Evolutionary conservation across 2,329 filamentous ascomycete genomes (phyloP).

Genomic region (Pseudonectria foliicola): DNA sequence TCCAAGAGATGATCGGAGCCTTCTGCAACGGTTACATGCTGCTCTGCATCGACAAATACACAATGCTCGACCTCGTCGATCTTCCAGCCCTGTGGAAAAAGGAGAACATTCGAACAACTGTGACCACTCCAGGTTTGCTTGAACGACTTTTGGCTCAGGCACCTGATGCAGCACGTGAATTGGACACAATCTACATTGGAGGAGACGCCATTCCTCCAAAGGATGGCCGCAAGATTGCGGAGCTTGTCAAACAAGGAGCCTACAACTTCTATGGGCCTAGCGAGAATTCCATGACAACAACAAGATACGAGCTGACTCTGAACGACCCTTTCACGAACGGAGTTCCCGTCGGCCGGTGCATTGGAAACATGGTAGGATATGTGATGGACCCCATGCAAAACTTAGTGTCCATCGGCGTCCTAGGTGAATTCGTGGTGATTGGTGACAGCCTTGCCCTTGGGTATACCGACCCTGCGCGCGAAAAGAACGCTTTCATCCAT

Average conservation of each 20-base stretch:
- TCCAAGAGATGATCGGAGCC: conserved; percentile 3
- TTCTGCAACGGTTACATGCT: conserved; percentile 4
- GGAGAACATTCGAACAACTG: conserved; percentile 29
- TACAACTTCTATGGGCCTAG: conserved; percentile 14
- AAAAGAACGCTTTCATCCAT: conserved; percentile 6
- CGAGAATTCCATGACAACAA: conserved; percentile 12
- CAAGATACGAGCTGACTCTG: conserved; percentile 6
- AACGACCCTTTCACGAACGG: conserved; percentile 6
- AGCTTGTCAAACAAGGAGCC: conserved; percentile 1
- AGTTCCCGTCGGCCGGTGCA: conserved; percentile 8
- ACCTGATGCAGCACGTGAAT: conserved; percentile 26
- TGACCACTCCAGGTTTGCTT: conserved; percentile 6
- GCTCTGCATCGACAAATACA: conserved; percentile 4
- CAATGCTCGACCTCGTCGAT: not conserved
- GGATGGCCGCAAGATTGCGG: not conserved
- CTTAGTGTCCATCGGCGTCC: conserved; percentile 9
- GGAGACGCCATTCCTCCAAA: conserved; percentile 17
- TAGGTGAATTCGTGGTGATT: conserved; percentile 13
- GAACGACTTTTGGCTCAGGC: conserved; percentile 19
- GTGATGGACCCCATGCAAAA: conserved; percentile 6
- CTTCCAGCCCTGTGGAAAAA: conserved; percentile 7
- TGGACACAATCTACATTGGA: conserved; percentile 30
- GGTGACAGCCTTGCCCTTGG: conserved; percentile 13
- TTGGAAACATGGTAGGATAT: conserved; percentile 11
- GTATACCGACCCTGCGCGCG: conserved; percentile 6